These are phyloP conservation scores for Aureobasidium uvarum DNA, from an alignment of 2,329 filamentous ascomycete genomes.

Conservation along the genomic window DNA sequence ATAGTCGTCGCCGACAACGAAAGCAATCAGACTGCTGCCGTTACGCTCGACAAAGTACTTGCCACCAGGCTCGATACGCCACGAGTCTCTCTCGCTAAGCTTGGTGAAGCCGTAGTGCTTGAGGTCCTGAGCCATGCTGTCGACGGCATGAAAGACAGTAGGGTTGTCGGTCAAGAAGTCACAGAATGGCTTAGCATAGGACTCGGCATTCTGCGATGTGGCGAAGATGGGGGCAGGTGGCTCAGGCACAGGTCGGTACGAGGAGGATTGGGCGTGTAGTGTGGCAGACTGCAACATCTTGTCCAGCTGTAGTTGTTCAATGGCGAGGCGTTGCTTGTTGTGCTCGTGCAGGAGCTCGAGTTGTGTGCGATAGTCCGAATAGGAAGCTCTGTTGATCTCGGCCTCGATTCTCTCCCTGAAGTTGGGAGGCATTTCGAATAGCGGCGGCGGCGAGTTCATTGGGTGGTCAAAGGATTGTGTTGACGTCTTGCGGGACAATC, in stretches of 20 bases:
- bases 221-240: conserved; percentile 1
- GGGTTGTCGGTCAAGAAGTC: conserved; percentile 87
- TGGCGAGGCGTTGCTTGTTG: conserved; percentile 26
- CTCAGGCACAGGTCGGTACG: not conserved
- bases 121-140: conserved; percentile 72
- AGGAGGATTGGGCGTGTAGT: conserved; percentile 15
- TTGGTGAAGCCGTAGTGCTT: conserved; percentile 70
- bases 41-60: conserved; percentile 90
- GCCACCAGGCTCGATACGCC: conserved; percentile 77
- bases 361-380: conserved; percentile 36
- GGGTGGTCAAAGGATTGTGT: conserved; percentile 22
- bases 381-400: conserved; percentile 12
- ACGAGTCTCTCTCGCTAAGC: conserved; percentile 76
- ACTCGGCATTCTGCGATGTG: conserved; percentile 24
- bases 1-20: conserved; percentile 77
- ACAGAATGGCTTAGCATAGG: conserved; percentile 78
- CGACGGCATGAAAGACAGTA: conserved; percentile 88
- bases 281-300: conserved; percentile 25
- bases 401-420: conserved; percentile 20
- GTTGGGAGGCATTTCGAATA: conserved; percentile 1
- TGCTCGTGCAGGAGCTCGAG: conserved; percentile 22
- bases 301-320: conserved; percentile 26
- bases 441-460: conserved; percentile 18
- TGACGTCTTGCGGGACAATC: conserved; percentile 25
- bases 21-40: conserved; percentile 80